Conservation (phyloP, 1,284 basidiomycete species). For the Bjerkandera adusta region DNA sequence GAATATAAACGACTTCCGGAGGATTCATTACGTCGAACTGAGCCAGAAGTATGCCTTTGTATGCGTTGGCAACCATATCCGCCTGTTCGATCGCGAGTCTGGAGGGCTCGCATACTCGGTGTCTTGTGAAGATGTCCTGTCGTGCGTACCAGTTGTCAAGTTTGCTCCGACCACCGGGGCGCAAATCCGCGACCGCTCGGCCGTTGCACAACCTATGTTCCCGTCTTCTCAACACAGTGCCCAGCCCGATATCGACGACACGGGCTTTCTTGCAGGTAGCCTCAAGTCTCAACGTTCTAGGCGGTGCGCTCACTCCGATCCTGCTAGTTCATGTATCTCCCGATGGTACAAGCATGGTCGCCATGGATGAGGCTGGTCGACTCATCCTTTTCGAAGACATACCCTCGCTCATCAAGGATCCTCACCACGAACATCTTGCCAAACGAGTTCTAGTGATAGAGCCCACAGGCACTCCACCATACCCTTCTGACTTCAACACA, state of each 20-base stretch:
- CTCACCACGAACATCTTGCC: too few relatives aligned
- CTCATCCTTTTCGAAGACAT: conserved; percentile 56
- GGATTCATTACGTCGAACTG: conserved; percentile 66
- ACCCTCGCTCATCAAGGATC: conserved; percentile 37
- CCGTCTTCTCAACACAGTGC: too few relatives aligned
- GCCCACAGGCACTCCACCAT: too few relatives aligned
- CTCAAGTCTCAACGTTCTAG: neutral
- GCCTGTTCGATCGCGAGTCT: conserved; percentile 51
- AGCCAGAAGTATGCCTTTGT: conserved; percentile 58
- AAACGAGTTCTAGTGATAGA: too few relatives aligned
- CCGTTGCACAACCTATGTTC: too few relatives aligned
- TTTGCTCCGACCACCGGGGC: too few relatives aligned
- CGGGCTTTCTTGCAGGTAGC: neutral
- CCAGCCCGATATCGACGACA: neutral
- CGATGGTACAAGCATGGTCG: conserved; percentile 45
- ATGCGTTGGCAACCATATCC: conserved; percentile 46
- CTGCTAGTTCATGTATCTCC: conserved; percentile 32
- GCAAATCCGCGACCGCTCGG: too few relatives aligned
- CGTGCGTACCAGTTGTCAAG: too few relatives aligned
- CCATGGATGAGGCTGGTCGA: conserved; percentile 40
- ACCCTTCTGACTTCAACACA: neutral
- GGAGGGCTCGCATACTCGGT: conserved; percentile 44
- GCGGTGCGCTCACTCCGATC: neutral
- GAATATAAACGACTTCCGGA: conserved; percentile 29
- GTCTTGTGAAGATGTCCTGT: neutral